Base-by-base conservation (phyloP, 257 asterid genomes). In the Capsicum pubescens region DNA sequence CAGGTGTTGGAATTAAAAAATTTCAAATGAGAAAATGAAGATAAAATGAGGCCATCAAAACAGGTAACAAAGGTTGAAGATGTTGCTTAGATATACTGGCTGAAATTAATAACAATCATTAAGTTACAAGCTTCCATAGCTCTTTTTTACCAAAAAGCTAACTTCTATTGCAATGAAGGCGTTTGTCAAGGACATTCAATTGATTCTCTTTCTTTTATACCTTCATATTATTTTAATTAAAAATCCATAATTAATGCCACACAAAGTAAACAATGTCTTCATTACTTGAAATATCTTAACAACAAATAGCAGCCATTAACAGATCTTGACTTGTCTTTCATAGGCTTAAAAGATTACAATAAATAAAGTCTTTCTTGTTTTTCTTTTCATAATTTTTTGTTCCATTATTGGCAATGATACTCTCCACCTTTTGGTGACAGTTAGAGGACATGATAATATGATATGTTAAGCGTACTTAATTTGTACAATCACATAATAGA, bases 11-110 rank as follows among this genome's bases (percentile, higher is more conserved):
- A 3, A 11, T 0, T 5, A 19, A 64, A 64, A 6, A 8, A 48
- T 9, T 9, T 9, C 1, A 13, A 6, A 66, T 68, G 11, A 39
- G 2, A 68, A 15, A 68, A 1, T 36, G 54, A 68, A 72, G 60
- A 19, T 72, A 42, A 19, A 72, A 48, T 72, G 80, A 72, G 80
- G 80, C 42, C 59, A n/a, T 72, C 59, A 72, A 72, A 72, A 48
- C 19, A 48, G 80, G 80, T 72, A 19, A 48, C 17, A 72, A 71
- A 19, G 11, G 46, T 36, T 2, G 36, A 68, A 39, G 42, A 11
- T 32, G 46, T 0, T 66, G 48, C 32, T 21, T 9, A 66, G 19
- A 6, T 19, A 71, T 46, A 26, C 32, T 46, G 17, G 80, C n/a
- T n/a, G n/a, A 71, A 46, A 21, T 11, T 46, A 44, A 71, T 16